Percentiles rank a stretch among this genome's conserved stretches.
phyloP scores from a whole-genome alignment of 2,329 filamentous ascomycete species.

The Kalmusia sp. region DNA sequence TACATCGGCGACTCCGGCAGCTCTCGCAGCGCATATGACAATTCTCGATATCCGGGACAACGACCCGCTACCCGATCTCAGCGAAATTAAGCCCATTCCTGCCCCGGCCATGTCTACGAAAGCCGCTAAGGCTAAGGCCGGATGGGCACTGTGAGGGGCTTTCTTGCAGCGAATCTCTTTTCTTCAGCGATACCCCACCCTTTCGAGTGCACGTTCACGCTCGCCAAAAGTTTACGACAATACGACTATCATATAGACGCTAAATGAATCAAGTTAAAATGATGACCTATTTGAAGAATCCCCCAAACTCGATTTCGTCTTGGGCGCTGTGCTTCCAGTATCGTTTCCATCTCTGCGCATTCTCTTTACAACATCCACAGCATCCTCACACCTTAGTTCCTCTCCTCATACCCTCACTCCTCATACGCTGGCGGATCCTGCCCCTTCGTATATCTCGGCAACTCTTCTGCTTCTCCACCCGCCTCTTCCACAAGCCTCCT shows the following conservation, averaged over 20 bases:
- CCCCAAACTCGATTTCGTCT: no score
- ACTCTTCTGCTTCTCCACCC: not conserved
- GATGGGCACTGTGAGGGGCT: slow-evolving; percentile 36
- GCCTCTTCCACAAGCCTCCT: not conserved
- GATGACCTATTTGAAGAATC: not conserved
- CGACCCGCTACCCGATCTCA: slow-evolving; percentile 41
- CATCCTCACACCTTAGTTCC: not conserved
- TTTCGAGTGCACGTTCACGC: slow-evolving; percentile 1
- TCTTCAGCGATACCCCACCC: slow-evolving; percentile 16
- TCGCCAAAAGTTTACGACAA: slow-evolving; percentile 6
- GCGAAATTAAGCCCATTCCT: slow-evolving; percentile 34
- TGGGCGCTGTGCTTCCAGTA: no score
- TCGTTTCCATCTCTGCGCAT: no score
- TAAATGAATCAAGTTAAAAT: not conserved
- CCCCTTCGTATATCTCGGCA: slow-evolving; percentile 7
- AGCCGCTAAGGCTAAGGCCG: slow-evolving; percentile 45
- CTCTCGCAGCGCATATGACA: slow-evolving; percentile 41
- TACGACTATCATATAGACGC: not conserved
- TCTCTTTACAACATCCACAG: no score
- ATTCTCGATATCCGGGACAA: slow-evolving; percentile 46
- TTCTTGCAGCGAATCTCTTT: slow-evolving; percentile 3
- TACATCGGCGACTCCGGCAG: slow-evolving; percentile 10
- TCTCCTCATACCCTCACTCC: not conserved
- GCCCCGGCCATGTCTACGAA: slow-evolving; percentile 39
- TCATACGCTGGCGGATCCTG: slow-evolving; percentile 7